Base-by-base conservation (phyloP, 2,329 filamentous ascomycete genomes). In the Colletotrichum incanum region DNA sequence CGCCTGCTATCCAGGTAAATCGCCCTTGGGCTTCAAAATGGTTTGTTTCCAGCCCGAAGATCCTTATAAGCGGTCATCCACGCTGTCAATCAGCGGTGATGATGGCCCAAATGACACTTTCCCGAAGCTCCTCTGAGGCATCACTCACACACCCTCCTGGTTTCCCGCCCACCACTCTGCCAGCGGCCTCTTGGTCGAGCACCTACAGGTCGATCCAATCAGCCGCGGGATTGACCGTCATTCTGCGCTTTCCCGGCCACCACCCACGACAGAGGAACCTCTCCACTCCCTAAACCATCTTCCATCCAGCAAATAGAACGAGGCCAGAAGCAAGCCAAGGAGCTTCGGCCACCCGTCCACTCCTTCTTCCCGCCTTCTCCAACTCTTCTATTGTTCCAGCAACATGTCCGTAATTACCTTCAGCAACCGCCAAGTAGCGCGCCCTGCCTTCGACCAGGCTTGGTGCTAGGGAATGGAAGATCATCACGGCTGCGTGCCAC, bases 181-280 rank as follows among this genome's bases (percentile, higher is more conserved):
- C n/a, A 18, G 34, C 8, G 31, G 39, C 8, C 20, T 45, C 41
- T 28, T 12, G 39, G 65, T 55, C 39, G 28, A 61, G 41, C 59
- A 50, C 39, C n/a, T 11, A 26, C 31, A 41, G 23, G 26, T 31
- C 41, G 59, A 50, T 47, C 59, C 66, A 68, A 68, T 68, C 50
- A 64, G 23, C 58, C 65, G 18, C 58, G 59, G 39, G 49, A 61
- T 41, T 61, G 59, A 26, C 59, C 41, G 50, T 58, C 59, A 64
- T 68, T 59, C 45, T 56, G 41, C 41, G 23, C 23, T 64, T 52
- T 61, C 50, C 28, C 37, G 9, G 39, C 49, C 31, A 26, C 39
- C 45, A 50, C 31, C 39, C 45, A 50, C 31, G 20, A 37, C n/a
- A 26, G 31, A 37, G 23, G 12, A 23, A 23, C 20, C 52, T 56